Percentiles rank a stretch among this genome's conserved stretches.
These are phyloP conservation scores for Suillus americanus DNA, from an alignment of 768 basidiomycete genomes.

Conservation along the genomic window DNA sequence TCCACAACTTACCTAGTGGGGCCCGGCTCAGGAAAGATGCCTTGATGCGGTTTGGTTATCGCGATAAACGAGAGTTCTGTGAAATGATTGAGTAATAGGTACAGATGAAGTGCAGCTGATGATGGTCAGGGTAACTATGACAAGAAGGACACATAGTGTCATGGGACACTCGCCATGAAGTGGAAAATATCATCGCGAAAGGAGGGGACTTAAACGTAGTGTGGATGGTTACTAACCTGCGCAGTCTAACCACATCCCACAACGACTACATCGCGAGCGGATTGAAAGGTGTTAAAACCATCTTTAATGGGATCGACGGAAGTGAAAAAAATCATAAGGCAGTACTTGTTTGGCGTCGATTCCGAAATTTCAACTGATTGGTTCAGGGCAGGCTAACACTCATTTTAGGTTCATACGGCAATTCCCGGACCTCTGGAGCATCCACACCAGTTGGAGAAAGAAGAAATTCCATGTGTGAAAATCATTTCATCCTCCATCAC, in stretches of 20 bases:
- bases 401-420: not conserved
- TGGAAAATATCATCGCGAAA: constrained; percentile 53
- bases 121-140: constrained; percentile 94
- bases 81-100: constrained; percentile 5
- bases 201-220: not conserved
- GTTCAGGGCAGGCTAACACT: not conserved
- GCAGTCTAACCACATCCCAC: not conserved
- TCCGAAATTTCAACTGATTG: not conserved
- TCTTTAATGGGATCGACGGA: not conserved
- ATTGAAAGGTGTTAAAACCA: not conserved
- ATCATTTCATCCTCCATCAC: not conserved
- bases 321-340: not conserved
- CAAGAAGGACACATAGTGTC: constrained; percentile 61
- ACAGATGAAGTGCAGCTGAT: not conserved
- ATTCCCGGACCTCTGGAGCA: not conserved
- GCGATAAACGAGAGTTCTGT: constrained; percentile 5
- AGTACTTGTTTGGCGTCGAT: not conserved
- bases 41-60: not conserved
- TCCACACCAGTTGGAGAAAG: not conserved
- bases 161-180: constrained; percentile 50
- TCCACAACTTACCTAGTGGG: constrained; percentile 14
- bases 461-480: not conserved
- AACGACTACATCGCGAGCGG: not conserved
- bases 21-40: not conserved
- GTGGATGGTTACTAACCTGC: not conserved